Evolutionary conservation across 208 protist genomes (phyloP).

Genomic region (Acanthamoeba triangularis): DNA sequence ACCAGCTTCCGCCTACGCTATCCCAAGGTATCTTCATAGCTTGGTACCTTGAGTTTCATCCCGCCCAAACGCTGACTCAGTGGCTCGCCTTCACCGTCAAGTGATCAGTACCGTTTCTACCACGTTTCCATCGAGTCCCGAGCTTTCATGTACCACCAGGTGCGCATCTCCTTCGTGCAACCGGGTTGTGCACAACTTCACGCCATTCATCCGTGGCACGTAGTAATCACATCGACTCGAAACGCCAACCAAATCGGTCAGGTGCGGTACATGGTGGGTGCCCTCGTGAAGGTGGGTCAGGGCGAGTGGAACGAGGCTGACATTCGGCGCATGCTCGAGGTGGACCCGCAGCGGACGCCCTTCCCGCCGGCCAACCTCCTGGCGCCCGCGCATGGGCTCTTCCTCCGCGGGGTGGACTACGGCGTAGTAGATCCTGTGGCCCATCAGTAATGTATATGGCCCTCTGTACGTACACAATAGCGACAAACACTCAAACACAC

Average conservation of each 20-base stretch:
- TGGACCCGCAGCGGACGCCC: neutral
- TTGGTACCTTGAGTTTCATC: no score
- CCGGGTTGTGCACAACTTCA: neutral
- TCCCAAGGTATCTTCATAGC: neutral
- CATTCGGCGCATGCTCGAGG: slow-evolving; percentile 39
- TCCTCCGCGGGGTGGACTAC: neutral
- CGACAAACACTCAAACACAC: no score
- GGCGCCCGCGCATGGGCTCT: slow-evolving; percentile 18
- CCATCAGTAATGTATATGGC: no score
- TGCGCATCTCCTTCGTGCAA: neutral
- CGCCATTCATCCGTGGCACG: neutral
- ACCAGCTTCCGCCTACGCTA: neutral
- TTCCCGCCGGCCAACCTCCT: slow-evolving; percentile 54
- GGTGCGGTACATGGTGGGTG: slow-evolving; percentile 71
- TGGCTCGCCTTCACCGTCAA: neutral
- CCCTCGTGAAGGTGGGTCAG: slow-evolving; percentile 55
- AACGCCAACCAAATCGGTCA: neutral
- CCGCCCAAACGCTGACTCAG: no score
- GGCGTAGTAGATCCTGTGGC: neutral
- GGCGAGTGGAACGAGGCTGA: slow-evolving; percentile 23
- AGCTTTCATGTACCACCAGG: slow-evolving; percentile 62
- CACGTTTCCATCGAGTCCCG: neutral
- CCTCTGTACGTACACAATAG: no score
- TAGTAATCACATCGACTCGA: neutral
- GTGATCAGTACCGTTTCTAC: neutral